Evolutionary conservation across 2,329 filamentous ascomycete species (phyloP).

Genomic region (Colletotrichum camelliae): DNA sequence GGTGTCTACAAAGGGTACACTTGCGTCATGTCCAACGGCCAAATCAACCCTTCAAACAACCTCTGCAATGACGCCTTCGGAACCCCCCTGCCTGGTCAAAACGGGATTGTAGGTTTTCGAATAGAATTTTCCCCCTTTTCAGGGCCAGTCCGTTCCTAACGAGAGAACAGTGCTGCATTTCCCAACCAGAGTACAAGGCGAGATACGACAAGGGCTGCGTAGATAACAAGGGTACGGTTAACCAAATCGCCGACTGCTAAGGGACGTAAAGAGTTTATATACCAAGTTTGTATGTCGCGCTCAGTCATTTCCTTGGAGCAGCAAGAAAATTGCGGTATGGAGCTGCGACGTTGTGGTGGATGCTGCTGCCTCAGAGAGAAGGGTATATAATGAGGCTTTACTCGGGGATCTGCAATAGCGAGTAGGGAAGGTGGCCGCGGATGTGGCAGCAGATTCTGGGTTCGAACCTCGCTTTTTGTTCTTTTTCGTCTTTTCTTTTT

Average conservation of each 20-base stretch:
- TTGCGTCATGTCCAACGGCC: neutral
- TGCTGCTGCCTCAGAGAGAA: neutral
- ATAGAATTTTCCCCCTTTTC: neutral
- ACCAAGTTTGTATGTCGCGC: neutral
- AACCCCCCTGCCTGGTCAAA: neutral
- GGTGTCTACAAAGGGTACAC: neutral
- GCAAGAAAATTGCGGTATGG: neutral
- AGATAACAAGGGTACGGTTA: neutral
- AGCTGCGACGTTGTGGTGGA: neutral
- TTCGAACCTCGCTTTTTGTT: neutral
- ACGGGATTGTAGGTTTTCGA: neutral
- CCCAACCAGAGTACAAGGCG: neutral
- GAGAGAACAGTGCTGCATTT: neutral
- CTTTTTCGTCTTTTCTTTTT: neutral
- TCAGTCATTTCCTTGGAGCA: neutral
- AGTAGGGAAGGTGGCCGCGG: neutral
- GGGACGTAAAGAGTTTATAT: rapidly evolving
- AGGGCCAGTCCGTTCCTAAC: rapidly evolving
- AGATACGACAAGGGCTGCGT: neutral
- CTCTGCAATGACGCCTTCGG: neutral
- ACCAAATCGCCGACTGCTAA: neutral
- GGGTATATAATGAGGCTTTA: neutral
- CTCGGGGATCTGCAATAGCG: neutral
- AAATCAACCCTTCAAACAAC: neutral
- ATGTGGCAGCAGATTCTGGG: neutral